Evolutionary conservation across 768 basidiomycete genomes (phyloP).

Genomic region (Coprinellus micaceus): DNA sequence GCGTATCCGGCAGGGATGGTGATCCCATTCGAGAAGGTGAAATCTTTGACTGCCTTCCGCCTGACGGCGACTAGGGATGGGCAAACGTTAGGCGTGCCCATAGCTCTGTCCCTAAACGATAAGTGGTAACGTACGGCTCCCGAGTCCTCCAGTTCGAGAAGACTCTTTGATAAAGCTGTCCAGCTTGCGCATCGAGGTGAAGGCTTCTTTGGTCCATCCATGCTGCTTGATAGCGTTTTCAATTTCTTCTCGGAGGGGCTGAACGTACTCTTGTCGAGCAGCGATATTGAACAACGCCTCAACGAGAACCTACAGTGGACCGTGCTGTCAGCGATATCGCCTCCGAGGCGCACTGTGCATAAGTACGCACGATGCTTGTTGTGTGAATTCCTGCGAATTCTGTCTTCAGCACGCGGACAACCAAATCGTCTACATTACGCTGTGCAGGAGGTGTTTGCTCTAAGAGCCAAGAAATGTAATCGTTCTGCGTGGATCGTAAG

Average conservation of each 20-base stretch:
- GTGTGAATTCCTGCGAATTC: slow-evolving; percentile 42
- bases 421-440: slow-evolving; percentile 20
- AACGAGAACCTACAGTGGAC: slow-evolving; percentile 26
- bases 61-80: slow-evolving; percentile 18
- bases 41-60: slow-evolving; percentile 35
- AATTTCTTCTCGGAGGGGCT: slow-evolving; percentile 39
- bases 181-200: slow-evolving; percentile 37
- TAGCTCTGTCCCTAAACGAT: slow-evolving; percentile 2
- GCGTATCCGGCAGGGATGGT: slow-evolving; percentile 25
- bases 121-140: too few species aligned
- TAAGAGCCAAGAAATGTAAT: slow-evolving; percentile 44
- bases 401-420: slow-evolving; percentile 28
- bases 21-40: slow-evolving; percentile 43
- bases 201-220: slow-evolving; percentile 32
- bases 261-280: slow-evolving; percentile 26
- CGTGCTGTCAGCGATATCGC: neutral
- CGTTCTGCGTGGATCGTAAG: slow-evolving; percentile 28
- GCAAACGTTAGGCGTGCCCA: slow-evolving; percentile 16
- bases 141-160: slow-evolving; percentile 31
- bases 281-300: slow-evolving; percentile 38
- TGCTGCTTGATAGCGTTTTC: slow-evolving; percentile 23
- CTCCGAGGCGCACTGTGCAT: neutral
- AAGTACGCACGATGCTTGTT: slow-evolving; percentile 28
- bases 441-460: slow-evolving; percentile 30
- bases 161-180: slow-evolving; percentile 54